A percentile compares a stretch with the other conserved stretches of the same genome.
phyloP scores from a whole-genome alignment of 176 grass and related monocot species.

The Chloris gayana region DNA sequence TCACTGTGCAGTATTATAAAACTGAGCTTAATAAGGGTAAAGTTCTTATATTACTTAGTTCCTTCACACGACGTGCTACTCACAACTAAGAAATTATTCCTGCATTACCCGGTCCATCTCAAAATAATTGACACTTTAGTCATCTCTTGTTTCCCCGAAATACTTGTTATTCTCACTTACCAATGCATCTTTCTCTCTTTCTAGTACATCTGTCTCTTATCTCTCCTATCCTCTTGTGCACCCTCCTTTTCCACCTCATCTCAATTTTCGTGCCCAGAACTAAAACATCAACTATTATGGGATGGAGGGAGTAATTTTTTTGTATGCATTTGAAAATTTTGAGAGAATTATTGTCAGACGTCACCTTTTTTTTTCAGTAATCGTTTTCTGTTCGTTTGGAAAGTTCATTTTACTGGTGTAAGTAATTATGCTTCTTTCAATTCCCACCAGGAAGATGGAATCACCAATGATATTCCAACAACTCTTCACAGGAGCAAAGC shows the following conservation, averaged over 20 bases:
- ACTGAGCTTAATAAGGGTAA: background rate
- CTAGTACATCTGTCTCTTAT: no score
- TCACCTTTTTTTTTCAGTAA: background rate
- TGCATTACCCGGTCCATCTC: no score
- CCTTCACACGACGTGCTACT: background rate
- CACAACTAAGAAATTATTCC: background rate
- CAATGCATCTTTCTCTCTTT: no score
- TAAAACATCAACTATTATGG: no score
- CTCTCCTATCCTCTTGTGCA: no score
- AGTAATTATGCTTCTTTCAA: conserved; percentile 20
- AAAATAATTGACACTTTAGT: no score
- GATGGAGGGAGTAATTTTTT: no score
- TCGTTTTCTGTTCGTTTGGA: background rate
- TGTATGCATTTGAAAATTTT: background rate
- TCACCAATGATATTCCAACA: conserved; percentile 92
- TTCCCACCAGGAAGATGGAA: conserved; percentile 77
- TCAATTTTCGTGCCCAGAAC: no score
- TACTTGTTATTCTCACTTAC: no score
- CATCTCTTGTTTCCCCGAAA: no score
- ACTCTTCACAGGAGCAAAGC: conserved; percentile 98
- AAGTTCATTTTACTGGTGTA: background rate
- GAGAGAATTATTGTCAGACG: background rate
- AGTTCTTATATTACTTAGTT: background rate
- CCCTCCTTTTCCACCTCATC: no score
- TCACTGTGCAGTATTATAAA: background rate